Evolutionary conservation across 805 yeast species (phyloP), one percentile per base, ranked within the genome.

Genomic region (Ogataea trehaloabstinens): DNA sequence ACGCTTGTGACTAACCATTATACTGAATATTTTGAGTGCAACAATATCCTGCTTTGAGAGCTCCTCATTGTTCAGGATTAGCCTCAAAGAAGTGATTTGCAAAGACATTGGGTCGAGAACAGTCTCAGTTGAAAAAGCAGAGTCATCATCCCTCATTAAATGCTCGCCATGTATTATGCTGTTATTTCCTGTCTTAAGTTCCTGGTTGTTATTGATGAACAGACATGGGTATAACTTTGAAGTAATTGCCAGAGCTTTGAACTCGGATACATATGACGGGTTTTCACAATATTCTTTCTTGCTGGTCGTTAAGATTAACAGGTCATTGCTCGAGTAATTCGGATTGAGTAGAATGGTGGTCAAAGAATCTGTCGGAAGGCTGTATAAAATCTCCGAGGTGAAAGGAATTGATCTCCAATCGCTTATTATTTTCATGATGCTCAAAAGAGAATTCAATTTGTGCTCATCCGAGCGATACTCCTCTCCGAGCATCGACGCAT

Each of bases 401-500:
- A 61, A 61, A 4, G 54, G 54, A 7, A 60, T 49, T 19, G 53
- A 46, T 20, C 51, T 57, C 27, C 56, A 35, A 27, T 59, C 64
- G 33, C 61, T 55, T 38, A 61, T 60, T 3, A 61, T 49, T 20
- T 61, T 61, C 34, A 61, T 45, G 7, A 61, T 56, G 38, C 62
- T 56, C 28, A 61, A 43, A 21, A 56, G 55, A 1, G 50, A 74
- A 58, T 60, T 76, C 53, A 63, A 62, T 7, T 52, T 62, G 42
- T 24, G 61, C 47, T 45, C 65, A 31, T 52, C 53, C 8, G 49
- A 25, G 32, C 43, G 32, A 29, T 22, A 15, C 29, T 49, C 40
- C 22, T 47, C 50, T 34, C 50, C 46, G 16, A 48, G 22, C 64
- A 60, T 60, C 8, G 88, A 80, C 1, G 85, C 86, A 51, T 79